Evolutionary conservation across 176 grass and related monocot species (phyloP).

Genomic region (Oryza glaberrima): DNA sequence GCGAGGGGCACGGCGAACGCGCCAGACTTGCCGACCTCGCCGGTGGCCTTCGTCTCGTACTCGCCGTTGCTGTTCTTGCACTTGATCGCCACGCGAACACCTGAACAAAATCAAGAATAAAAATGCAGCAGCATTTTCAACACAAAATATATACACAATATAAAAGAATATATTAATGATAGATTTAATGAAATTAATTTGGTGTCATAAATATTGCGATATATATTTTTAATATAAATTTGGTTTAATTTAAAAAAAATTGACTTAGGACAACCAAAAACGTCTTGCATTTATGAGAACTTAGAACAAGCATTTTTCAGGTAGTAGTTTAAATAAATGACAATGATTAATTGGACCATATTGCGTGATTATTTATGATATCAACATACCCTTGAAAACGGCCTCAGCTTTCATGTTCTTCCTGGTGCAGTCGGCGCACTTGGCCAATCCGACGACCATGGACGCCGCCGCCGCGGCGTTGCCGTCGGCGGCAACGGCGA

Average conservation of each 20-base stretch:
- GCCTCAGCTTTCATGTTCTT: constrained; percentile 48
- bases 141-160: too few species aligned
- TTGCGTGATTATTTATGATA: not conserved
- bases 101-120: constrained; percentile 4
- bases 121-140: too few species aligned
- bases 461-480: not conserved
- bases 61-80: constrained; percentile 40
- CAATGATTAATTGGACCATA: not conserved
- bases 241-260: too few species aligned
- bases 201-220: too few species aligned
- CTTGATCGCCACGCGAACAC: constrained; percentile 50
- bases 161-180: not conserved
- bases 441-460: constrained; percentile 37
- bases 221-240: too few species aligned
- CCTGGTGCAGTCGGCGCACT: constrained; percentile 38
- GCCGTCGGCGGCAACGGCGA: not conserved
- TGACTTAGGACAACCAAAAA: too few species aligned
- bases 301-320: too few species aligned
- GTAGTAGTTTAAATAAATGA: not conserved
- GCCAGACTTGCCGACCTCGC: constrained; percentile 36
- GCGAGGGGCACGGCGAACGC: constrained; percentile 38
- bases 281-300: too few species aligned
- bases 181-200: too few species aligned
- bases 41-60: constrained; percentile 48
- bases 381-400: constrained; percentile 10